A percentile compares a stretch with the other conserved stretches of the same genome.
These are phyloP conservation scores for Dryas drummondii DNA, from an alignment of 306 rosid species.

Conservation along the genomic window DNA sequence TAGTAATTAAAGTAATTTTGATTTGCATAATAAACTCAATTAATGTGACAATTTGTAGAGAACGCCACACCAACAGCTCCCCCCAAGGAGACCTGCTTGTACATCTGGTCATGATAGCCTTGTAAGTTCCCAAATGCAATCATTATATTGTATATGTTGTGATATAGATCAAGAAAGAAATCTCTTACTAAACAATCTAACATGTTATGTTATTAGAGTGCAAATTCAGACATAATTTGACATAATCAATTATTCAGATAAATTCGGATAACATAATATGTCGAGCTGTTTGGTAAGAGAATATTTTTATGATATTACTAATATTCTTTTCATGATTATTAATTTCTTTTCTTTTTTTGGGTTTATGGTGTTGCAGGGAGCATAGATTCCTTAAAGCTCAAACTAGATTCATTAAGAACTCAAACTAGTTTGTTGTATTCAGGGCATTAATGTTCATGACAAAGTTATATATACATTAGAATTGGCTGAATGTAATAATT, in stretches of 20 bases:
- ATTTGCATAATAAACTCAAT: background rate
- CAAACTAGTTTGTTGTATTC: constrained; percentile 32
- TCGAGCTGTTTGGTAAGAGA: background rate
- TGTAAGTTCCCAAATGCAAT: constrained; percentile 30
- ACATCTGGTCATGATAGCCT: constrained; percentile 57
- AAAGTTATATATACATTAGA: background rate
- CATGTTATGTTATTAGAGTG: too few species aligned
- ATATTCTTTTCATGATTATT: background rate
- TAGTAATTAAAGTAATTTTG: background rate
- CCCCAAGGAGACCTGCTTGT: constrained; percentile 87
- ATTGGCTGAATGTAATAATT: constrained; percentile 18
- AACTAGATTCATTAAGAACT: constrained; percentile 23
- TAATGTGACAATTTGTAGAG: constrained; percentile 42
- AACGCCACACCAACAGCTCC: constrained; percentile 90
- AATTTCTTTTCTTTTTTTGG: background rate
- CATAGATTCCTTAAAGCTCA: constrained; percentile 20
- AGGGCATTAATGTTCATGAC: constrained; percentile 16
- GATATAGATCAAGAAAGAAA: too few species aligned
- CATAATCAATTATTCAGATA: too few species aligned
- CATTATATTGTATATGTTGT: background rate
- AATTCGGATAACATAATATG: too few species aligned
- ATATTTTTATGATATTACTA: too few species aligned
- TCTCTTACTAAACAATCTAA: too few species aligned
- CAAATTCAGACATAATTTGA: too few species aligned
- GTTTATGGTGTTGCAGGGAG: constrained; percentile 38